These are phyloP conservation scores for Scortechinia acanthostroma DNA, from an alignment of 2,329 filamentous ascomycete genomes.

Conservation along the genomic window DNA sequence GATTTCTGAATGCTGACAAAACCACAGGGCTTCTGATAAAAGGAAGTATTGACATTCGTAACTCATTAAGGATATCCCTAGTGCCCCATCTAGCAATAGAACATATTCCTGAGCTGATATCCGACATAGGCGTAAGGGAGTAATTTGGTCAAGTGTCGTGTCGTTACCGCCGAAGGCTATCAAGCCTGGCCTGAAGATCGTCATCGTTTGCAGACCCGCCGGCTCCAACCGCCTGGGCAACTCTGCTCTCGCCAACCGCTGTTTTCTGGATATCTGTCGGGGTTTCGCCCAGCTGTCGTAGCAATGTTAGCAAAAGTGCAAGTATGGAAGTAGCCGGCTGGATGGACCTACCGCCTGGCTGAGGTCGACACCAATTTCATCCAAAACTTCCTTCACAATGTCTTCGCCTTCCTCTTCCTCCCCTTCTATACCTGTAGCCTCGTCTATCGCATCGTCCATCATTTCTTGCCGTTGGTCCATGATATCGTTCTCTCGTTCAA, in stretches of 20 bases:
- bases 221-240: background rate
- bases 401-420: constrained; percentile 95
- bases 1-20: too few relatives aligned
- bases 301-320: background rate
- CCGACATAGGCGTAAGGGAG: too few relatives aligned
- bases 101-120: too few relatives aligned
- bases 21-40: too few relatives aligned
- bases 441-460: constrained; percentile 98
- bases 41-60: too few relatives aligned
- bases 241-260: background rate
- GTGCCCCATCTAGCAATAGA: too few relatives aligned
- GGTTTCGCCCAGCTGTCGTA: background rate
- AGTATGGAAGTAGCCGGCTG: background rate
- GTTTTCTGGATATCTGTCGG: background rate
- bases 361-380: constrained; percentile 92
- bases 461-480: constrained; percentile 99
- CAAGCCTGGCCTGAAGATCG: background rate
- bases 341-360: constrained; percentile 69
- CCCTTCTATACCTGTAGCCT: constrained; percentile 74
- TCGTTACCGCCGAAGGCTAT: background rate
- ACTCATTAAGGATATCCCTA: too few relatives aligned
- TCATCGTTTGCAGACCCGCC: background rate
- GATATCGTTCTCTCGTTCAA: constrained; percentile 96
- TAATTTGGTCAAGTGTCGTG: too few relatives aligned
- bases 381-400: constrained; percentile 89